Conservation (phyloP, 1,139 yeast species). For the Pichia sp. region DNA sequence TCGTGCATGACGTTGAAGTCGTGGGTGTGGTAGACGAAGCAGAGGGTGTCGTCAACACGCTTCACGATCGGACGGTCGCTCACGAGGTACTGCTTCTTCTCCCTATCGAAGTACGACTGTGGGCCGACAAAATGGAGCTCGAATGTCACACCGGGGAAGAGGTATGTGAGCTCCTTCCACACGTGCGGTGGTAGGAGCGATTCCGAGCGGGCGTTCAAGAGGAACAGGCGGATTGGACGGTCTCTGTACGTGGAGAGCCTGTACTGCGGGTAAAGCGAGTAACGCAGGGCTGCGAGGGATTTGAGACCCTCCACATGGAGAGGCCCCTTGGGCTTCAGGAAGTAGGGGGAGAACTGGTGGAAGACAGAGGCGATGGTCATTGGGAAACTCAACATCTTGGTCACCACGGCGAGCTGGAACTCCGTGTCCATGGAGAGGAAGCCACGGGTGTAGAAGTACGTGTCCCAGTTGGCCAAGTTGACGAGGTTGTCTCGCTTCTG, state of each 20-base stretch:
- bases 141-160: slow-evolving; percentile 77
- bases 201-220: slow-evolving; percentile 90
- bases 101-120: slow-evolving; percentile 72
- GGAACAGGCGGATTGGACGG: slow-evolving; percentile 83
- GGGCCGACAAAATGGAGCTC: slow-evolving; percentile 95
- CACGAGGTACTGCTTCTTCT: slow-evolving; percentile 49
- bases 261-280: slow-evolving; percentile 77
- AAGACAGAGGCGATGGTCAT: slow-evolving; percentile 79
- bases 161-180: slow-evolving; percentile 88
- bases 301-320: slow-evolving; percentile 87
- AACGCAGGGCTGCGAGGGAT: slow-evolving; percentile 85
- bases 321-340: slow-evolving; percentile 78
- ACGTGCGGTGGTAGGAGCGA: slow-evolving; percentile 91
- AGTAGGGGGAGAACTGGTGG: slow-evolving; percentile 83
- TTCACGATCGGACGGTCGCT: slow-evolving; percentile 61
- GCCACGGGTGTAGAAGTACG: slow-evolving; percentile 87
- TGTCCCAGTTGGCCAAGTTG: slow-evolving; percentile 85
- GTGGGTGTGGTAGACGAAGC: slow-evolving; percentile 79
- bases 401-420: slow-evolving; percentile 90
- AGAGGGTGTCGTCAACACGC: slow-evolving; percentile 70
- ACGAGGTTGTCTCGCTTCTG: slow-evolving; percentile 76
- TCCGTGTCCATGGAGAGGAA: slow-evolving; percentile 96
- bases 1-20: slow-evolving; percentile 89
- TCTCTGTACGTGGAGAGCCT: slow-evolving; percentile 62
- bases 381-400: slow-evolving; percentile 92